Evolutionary conservation across 192 early-diverging fungal species (phyloP).

Genomic region (Geranomyces variabilis): DNA sequence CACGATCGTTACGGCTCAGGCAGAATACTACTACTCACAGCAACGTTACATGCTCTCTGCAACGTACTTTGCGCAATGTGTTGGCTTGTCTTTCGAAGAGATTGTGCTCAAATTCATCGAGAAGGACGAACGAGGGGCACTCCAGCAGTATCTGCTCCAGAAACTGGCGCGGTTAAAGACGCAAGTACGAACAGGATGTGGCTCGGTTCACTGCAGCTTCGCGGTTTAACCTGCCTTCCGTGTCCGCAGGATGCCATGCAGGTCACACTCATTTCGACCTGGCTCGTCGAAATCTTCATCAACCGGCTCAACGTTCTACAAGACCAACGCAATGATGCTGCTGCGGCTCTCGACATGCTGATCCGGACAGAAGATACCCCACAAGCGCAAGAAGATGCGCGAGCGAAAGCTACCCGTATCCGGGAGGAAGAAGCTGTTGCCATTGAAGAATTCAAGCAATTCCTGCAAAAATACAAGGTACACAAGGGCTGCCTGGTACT

Average conservation of each 20-base stretch:
- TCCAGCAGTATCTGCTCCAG: conserved; percentile 76
- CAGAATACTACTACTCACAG: conserved; percentile 81
- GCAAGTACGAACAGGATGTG: too few species aligned
- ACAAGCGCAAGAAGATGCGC: conserved; percentile 1
- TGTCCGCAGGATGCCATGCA: conserved; percentile 77
- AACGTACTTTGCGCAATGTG: conserved; percentile 81
- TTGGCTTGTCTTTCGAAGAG: conserved; percentile 82
- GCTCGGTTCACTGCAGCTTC: background rate
- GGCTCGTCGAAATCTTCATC: conserved; percentile 89
- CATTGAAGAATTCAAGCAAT: conserved; percentile 72
- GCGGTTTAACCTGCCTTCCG: background rate
- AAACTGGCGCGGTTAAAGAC: conserved; percentile 73
- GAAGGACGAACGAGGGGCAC: conserved; percentile 69
- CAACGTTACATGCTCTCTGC: conserved; percentile 77
- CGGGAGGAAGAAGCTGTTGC: conserved; percentile 63
- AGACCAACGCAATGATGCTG: conserved; percentile 26
- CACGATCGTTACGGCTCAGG: conserved; percentile 79
- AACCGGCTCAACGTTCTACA: conserved; percentile 69
- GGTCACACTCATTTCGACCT: conserved; percentile 77
- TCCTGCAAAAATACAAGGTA: conserved; percentile 74
- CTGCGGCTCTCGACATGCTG: conserved; percentile 30
- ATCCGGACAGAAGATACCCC: background rate
- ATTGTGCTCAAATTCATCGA: conserved; percentile 85
- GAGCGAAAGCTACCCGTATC: background rate
- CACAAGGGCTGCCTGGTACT: too few species aligned